Conservation (phyloP, 352 stramenopile species). For the Phytophthora sp. region DNA sequence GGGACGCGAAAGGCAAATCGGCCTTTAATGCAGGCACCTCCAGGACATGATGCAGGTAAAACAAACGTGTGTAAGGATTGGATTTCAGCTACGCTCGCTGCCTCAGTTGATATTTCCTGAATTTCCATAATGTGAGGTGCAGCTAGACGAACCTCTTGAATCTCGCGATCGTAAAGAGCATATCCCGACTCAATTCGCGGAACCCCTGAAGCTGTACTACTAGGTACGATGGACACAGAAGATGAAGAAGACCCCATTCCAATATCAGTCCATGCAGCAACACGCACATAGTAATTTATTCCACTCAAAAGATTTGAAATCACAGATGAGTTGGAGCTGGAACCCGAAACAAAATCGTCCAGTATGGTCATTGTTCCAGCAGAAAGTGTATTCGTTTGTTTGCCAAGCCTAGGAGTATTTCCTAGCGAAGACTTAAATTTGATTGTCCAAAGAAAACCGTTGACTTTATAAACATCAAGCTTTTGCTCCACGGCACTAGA, state of each 20-base stretch:
- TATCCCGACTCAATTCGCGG: slow-evolving; percentile 60
- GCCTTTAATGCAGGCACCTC: slow-evolving; percentile 55
- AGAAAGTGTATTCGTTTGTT: slow-evolving; percentile 23
- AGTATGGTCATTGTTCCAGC: slow-evolving; percentile 39
- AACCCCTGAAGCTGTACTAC: slow-evolving; percentile 47
- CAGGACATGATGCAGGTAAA: slow-evolving; percentile 46
- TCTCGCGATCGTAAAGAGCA: slow-evolving; percentile 61
- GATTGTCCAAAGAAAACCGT: slow-evolving; percentile 82
- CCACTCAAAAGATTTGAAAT: slow-evolving; percentile 62
- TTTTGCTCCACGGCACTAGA: slow-evolving; percentile 22
- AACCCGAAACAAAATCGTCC: slow-evolving; percentile 50
- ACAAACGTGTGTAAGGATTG: slow-evolving; percentile 72
- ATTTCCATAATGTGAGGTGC: slow-evolving; percentile 75
- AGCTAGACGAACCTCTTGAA: slow-evolving; percentile 75
- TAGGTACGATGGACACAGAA: slow-evolving; percentile 50
- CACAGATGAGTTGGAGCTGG: slow-evolving; percentile 48
- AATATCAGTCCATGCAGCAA: slow-evolving; percentile 65
- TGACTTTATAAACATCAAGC: slow-evolving; percentile 75
- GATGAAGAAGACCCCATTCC: slow-evolving; percentile 57
- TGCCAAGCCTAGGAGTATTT: slow-evolving; percentile 55
- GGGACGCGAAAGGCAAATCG: slow-evolving; percentile 72
- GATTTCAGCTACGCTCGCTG: slow-evolving; percentile 67
- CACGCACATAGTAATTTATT: slow-evolving; percentile 69
- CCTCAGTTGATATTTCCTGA: slow-evolving; percentile 69
- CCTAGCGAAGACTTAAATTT: slow-evolving; percentile 84